phyloP scores from a whole-genome alignment of 1,284 basidiomycete species.

The Lignosus rhinocerotis region DNA sequence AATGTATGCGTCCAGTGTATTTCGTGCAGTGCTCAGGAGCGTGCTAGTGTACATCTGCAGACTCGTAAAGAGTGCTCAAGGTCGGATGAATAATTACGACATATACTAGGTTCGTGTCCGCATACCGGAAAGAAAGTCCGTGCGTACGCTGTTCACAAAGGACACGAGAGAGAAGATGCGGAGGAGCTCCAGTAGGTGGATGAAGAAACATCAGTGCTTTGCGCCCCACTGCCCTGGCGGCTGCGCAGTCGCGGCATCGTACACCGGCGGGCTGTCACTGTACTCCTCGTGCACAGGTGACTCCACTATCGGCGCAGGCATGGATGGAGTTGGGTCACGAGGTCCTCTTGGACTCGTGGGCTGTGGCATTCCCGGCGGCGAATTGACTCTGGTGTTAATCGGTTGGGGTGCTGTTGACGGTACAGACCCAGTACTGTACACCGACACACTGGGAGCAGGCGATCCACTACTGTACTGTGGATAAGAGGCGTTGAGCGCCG shows the following conservation, averaged over 20 bases:
- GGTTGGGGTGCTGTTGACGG: slow-evolving; percentile 24
- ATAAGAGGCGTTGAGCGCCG: slow-evolving; percentile 25
- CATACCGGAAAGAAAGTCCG: neutral
- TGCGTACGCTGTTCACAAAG: neutral
- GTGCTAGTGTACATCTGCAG: slow-evolving; percentile 22
- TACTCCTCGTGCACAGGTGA: slow-evolving; percentile 33
- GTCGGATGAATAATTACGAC: slow-evolving; percentile 22
- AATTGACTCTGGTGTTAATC: slow-evolving; percentile 22
- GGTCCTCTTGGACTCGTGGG: slow-evolving; percentile 25
- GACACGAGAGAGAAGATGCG: neutral
- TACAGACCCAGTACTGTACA: slow-evolving; percentile 22
- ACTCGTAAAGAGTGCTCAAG: slow-evolving; percentile 14
- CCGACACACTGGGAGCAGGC: slow-evolving; percentile 22
- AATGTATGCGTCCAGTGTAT: slow-evolving; percentile 1
- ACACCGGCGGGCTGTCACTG: slow-evolving; percentile 61
- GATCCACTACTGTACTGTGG: slow-evolving; percentile 23
- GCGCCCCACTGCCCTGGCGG: slow-evolving; percentile 53
- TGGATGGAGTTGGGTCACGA: slow-evolving; percentile 13
- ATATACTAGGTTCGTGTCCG: slow-evolving; percentile 12
- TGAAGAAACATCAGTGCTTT: slow-evolving; percentile 29
- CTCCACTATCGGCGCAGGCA: slow-evolving; percentile 16
- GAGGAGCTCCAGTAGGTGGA: neutral
- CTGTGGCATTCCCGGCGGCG: slow-evolving; percentile 11
- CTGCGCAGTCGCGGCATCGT: slow-evolving; percentile 55
- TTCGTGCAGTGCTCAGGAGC: neutral